Conservation (phyloP, 192 early-diverging fungal genomes). For the Gonapodya prolifera region DNA sequence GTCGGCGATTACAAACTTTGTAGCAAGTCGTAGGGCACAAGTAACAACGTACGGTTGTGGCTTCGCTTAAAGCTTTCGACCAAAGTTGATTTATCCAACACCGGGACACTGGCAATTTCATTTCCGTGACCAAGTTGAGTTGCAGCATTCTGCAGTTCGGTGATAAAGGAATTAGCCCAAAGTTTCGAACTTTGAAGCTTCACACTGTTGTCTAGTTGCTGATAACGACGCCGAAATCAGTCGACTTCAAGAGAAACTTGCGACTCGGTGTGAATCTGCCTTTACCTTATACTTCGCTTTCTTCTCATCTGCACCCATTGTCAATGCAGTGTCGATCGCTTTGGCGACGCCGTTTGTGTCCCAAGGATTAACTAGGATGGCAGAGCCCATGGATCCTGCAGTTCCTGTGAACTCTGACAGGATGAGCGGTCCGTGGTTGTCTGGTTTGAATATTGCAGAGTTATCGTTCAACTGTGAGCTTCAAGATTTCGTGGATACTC, state of each 20-base stretch:
- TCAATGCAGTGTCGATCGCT: slow-evolving; percentile 80
- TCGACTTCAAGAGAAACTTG: slow-evolving; percentile 16
- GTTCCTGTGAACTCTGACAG: slow-evolving; percentile 96
- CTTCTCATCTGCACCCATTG: slow-evolving; percentile 69
- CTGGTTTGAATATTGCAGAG: slow-evolving; percentile 82
- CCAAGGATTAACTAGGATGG: slow-evolving; percentile 93
- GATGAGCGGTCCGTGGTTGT: slow-evolving; percentile 75
- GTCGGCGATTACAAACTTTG: no score
- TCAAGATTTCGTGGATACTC: no score
- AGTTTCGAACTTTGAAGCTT: slow-evolving; percentile 64
- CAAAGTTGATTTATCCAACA: no score
- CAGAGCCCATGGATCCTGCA: slow-evolving; percentile 76
- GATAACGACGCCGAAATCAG: slow-evolving; percentile 10
- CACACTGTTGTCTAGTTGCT: slow-evolving; percentile 70
- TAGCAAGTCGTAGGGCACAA: no score
- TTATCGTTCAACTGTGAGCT: slow-evolving; percentile 23
- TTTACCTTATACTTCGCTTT: slow-evolving; percentile 53
- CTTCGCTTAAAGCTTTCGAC: no score
- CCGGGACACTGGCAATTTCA: no score
- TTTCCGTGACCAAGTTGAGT: no score
- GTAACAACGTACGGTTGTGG: no score
- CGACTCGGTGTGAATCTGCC: no score
- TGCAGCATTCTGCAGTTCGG: slow-evolving; percentile 50
- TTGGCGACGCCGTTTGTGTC: slow-evolving; percentile 76
- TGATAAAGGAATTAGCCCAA: slow-evolving; percentile 77